Evolutionary conservation across 2,329 filamentous ascomycete species (phyloP), one percentile per base, ranked within the genome.

Genomic region (Fusarium acutatum): DNA sequence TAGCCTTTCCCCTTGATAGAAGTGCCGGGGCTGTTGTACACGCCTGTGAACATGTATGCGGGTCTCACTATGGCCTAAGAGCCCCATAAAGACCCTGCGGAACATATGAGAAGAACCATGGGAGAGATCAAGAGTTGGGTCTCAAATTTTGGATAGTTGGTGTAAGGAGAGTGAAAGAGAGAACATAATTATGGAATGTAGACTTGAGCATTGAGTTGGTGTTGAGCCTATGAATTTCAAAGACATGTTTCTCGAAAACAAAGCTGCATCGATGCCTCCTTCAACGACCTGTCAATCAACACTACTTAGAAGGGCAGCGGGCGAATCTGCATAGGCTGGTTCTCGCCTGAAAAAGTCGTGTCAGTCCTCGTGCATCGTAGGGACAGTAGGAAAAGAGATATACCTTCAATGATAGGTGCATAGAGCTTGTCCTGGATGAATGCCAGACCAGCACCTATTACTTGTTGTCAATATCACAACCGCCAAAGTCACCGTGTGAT

Each of bases 371-470:
- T 22, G 3, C 3, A 22, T 34, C 7, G 14, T 20, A 2, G 10
- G 6, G 5, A 13, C 0, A 13, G 2, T 4, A 12, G 3, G 13
- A n/a, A 14, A 2, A 9, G 2, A 10, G 17, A n/a, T 1, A 4
- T n/a, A 47, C 54, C 10, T 11, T 20, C 6, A 2, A 28, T 5
- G 5, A 67, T 20, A 26, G 64, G 64, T 4, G 37, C 22, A 6
- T 24, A 43, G 9, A 69, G 41, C 1, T 43, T 22, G 8, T 46
- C 13, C 0, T 49, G 1, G 0, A 54, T 2, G 3, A 49, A 52
- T 9, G 30, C 64, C 30, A 67, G n/a, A 8, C 24, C 38, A 3
- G n/a, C 15, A 7, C 28, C 63, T 68, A 10, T 40, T 13, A 12
- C 37, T 5, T 12, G 1, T 5, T 20, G 8, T 68, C 4, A 68